Evolutionary conservation across 805 yeast species (phyloP).

Genomic region (Myxozyma neotropica): DNA sequence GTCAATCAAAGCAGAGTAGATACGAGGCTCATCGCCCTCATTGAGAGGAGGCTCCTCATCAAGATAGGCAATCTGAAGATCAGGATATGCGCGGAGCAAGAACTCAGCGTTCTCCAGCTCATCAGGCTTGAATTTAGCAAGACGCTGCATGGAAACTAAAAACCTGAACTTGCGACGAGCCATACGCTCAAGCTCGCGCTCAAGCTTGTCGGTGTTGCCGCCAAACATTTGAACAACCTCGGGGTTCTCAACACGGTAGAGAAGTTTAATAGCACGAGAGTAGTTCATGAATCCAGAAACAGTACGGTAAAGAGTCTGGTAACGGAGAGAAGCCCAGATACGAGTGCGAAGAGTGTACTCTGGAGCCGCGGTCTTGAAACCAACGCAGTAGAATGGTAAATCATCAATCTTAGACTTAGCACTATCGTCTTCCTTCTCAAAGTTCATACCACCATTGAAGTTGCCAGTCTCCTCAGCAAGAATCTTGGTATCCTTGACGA

Average conservation of each 20-base stretch:
- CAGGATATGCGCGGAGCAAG: slow-evolving; percentile 73
- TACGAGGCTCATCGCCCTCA: slow-evolving; percentile 51
- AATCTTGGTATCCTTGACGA: slow-evolving; percentile 93
- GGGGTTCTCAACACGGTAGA: slow-evolving; percentile 93
- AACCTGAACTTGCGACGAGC: slow-evolving; percentile 78
- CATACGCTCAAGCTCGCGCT: slow-evolving; percentile 87
- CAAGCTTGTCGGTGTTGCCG: slow-evolving; percentile 95
- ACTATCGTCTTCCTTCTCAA: slow-evolving; percentile 57
- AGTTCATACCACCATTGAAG: slow-evolving; percentile 41
- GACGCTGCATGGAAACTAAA: slow-evolving; percentile 86
- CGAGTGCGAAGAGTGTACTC: slow-evolving; percentile 94
- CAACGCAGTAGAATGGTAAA: slow-evolving; percentile 91
- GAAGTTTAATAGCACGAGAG: slow-evolving; percentile 89
- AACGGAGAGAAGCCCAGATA: slow-evolving; percentile 97
- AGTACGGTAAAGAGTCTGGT: slow-evolving; percentile 95
- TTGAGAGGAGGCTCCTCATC: slow-evolving; percentile 76
- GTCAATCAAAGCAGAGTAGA: slow-evolving; percentile 71
- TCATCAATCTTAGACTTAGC: slow-evolving; percentile 88
- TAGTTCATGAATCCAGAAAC: slow-evolving; percentile 98
- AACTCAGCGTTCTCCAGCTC: slow-evolving; percentile 71
- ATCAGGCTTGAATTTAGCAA: slow-evolving; percentile 60
- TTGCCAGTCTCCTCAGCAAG: slow-evolving; percentile 93
- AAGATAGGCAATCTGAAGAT: slow-evolving; percentile 76
- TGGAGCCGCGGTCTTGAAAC: slow-evolving; percentile 97
- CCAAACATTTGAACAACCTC: slow-evolving; percentile 97